Percentiles rank a stretch among this genome's conserved stretches.
phyloP scores from a whole-genome alignment of 2,329 filamentous ascomycete genomes.

The Cyphellophora attinorum region DNA sequence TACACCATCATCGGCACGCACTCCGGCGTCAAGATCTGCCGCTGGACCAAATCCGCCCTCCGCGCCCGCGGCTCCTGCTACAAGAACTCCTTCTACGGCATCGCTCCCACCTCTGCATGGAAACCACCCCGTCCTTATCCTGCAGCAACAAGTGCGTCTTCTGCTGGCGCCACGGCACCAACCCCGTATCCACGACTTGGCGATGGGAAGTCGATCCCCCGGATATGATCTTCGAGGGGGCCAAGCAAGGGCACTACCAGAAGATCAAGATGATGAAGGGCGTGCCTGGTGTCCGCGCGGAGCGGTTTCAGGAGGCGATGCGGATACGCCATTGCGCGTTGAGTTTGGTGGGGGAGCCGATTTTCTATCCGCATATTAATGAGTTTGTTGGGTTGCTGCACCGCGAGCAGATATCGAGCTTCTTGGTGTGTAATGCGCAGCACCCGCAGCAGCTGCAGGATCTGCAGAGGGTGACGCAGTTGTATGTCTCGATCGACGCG shows the following conservation, averaged over 20 bases:
- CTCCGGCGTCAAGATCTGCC: slow-evolving; percentile 93
- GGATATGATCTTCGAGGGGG: slow-evolving; percentile 78
- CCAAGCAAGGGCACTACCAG: slow-evolving; percentile 86
- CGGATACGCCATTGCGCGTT: slow-evolving; percentile 87
- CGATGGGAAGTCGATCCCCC: slow-evolving; percentile 91
- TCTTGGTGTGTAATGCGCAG: slow-evolving; percentile 94
- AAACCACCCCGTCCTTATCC: slow-evolving; percentile 87
- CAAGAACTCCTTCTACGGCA: slow-evolving; percentile 96
- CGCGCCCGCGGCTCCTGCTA: slow-evolving; percentile 92
- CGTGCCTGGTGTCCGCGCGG: slow-evolving; percentile 82
- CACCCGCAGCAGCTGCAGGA: slow-evolving; percentile 83
- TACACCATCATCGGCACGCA: slow-evolving; percentile 93
- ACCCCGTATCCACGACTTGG: slow-evolving; percentile 94
- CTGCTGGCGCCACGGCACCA: slow-evolving; percentile 96
- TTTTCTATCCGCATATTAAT: slow-evolving; percentile 97
- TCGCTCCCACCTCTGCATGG: slow-evolving; percentile 97
- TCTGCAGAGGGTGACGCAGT: slow-evolving; percentile 77
- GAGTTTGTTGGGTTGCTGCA: slow-evolving; percentile 79
- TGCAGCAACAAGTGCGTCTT: slow-evolving; percentile 99
- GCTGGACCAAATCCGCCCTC: slow-evolving; percentile 95
- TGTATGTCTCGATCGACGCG: slow-evolving; percentile 94
- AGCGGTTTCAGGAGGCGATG: slow-evolving; percentile 88
- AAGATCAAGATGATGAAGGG: slow-evolving; percentile 97
- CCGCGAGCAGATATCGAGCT: slow-evolving; percentile 76
- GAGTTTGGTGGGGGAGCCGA: slow-evolving; percentile 89